Evolutionary conservation across 2,329 filamentous ascomycete species (phyloP).

Genomic region (Colletotrichum echinochloae): DNA sequence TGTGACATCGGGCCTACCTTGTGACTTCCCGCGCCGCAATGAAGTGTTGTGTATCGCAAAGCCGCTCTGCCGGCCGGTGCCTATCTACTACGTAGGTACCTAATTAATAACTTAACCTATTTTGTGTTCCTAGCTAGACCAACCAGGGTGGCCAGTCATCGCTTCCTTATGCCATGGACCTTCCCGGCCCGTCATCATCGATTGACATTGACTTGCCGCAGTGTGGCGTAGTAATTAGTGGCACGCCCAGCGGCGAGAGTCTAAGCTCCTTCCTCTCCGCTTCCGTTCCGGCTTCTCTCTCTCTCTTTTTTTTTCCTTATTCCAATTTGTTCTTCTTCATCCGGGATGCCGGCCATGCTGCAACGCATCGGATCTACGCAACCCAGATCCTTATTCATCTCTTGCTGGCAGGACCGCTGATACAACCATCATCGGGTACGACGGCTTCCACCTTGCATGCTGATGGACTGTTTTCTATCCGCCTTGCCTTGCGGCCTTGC

Average conservation of each 20-base stretch:
- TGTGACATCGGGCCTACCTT: conserved; percentile 1
- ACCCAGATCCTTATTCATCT: conserved; percentile 32
- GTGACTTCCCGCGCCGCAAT: conserved; percentile 1
- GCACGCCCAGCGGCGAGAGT: not conserved
- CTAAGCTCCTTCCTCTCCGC: not conserved
- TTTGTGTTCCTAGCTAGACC: not conserved
- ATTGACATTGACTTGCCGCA: conserved; percentile 29
- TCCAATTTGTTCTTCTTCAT: not conserved
- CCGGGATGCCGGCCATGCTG: conserved; percentile 3
- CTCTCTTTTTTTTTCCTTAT: not conserved
- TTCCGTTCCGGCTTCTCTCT: no score
- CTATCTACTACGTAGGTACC: no score
- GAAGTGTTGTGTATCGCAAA: conserved; percentile 14
- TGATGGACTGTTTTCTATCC: conserved; percentile 1
- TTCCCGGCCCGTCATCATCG: conserved; percentile 30
- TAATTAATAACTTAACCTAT: not conserved
- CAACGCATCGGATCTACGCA: conserved; percentile 26
- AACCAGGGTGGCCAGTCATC: not conserved
- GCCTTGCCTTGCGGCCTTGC: not conserved
- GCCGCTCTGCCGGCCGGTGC: conserved; percentile 5
- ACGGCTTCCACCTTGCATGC: conserved; percentile 18
- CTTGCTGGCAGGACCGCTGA: conserved; percentile 12
- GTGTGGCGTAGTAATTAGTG: not conserved
- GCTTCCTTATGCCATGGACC: not conserved
- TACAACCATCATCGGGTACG: conserved; percentile 9